Base-by-base conservation (phyloP, 139 green algal species). In the Picochlorum sp. region DNA sequence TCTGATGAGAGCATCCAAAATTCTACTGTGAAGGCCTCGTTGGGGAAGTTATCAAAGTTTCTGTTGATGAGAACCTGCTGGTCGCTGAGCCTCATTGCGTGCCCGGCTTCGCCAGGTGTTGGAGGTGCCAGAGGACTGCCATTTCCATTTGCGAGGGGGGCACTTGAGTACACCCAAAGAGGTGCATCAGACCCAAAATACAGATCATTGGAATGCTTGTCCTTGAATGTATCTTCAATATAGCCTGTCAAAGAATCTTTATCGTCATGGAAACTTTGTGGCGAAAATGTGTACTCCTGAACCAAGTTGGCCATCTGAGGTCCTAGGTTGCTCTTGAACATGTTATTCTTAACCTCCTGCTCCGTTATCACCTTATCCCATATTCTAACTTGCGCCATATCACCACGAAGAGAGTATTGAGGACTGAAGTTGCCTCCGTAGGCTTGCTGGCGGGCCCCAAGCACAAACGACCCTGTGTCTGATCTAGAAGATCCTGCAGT, bases 391-490 rank as follows among this genome's bases (percentile, higher is more conserved):
- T 81, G 58, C 3, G 88, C 85, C 58, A 95, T 26, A 20, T 86
- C 75, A 4, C 88, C 88, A 38, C 75, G 51, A 62, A 88, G 82
- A 10, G 77, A 65, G 41, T 83, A 75, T 14, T 76, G 55, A 9
- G 85, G 75, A 18, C 65, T 81, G 73, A 95, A 95, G 76, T 87
- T 92, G 41, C 85, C 87, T 41, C 82, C 87, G 6, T 73, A 80
- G 78, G 88, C 92, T 59, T 94, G 80, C 66, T 95, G 87, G 24
- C 86, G 75, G 68, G 86, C 81, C 4, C 87, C 88, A 54, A 95
- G 75, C 50, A 88, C 88, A 52, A 95, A 67, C 0, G 79, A 81
- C 13, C 73, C 73, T 74, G 62, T 52, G 60, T 15, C 10, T 9
- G 26, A 38, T 13, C 49, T 24, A 16, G 56, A 23, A 41, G 41